phyloP scores from a whole-genome alignment of 805 yeast species.

The Nakazawaea wickerhamii region DNA sequence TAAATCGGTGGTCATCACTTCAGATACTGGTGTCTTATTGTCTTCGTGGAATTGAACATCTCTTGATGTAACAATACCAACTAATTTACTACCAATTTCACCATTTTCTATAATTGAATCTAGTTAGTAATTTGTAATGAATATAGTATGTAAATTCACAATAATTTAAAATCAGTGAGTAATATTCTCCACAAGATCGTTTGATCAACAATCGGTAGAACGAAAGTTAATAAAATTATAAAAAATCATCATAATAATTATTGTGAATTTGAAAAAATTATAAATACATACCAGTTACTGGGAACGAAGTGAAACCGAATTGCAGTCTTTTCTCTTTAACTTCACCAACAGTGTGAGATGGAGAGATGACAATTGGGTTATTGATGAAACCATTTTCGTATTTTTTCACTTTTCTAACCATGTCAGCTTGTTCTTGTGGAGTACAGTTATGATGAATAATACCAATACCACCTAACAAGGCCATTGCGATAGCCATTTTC shows the following conservation, averaged over 20 bases:
- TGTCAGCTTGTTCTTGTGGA: constrained; percentile 95
- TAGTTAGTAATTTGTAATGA: constrained; percentile 16
- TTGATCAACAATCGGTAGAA: constrained; percentile 95
- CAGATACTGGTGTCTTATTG: constrained; percentile 52
- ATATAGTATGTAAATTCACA: neutral
- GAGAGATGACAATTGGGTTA: constrained; percentile 84
- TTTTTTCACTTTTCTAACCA: constrained; percentile 95
- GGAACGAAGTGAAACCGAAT: constrained; percentile 95
- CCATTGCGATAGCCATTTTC: constrained; percentile 98
- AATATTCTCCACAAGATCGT: constrained; percentile 88
- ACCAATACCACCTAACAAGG: constrained; percentile 98
- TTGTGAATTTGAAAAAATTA: constrained; percentile 3
- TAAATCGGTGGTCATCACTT: constrained; percentile 86
- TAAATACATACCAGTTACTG: constrained; percentile 92
- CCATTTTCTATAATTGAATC: constrained; percentile 59
- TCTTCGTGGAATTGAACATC: constrained; percentile 93
- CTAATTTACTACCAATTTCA: constrained; percentile 76
- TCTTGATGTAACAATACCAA: constrained; percentile 96
- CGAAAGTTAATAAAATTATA: constrained; percentile 75
- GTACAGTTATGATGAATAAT: constrained; percentile 96
- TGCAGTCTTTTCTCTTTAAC: constrained; percentile 62
- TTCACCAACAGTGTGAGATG: constrained; percentile 72
- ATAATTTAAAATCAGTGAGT: constrained; percentile 15
- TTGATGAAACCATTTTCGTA: constrained; percentile 96
- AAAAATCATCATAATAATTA: constrained; percentile 45